Conservation (phyloP, 2,329 filamentous ascomycete species). For the Ascochyta lentis region DNA sequence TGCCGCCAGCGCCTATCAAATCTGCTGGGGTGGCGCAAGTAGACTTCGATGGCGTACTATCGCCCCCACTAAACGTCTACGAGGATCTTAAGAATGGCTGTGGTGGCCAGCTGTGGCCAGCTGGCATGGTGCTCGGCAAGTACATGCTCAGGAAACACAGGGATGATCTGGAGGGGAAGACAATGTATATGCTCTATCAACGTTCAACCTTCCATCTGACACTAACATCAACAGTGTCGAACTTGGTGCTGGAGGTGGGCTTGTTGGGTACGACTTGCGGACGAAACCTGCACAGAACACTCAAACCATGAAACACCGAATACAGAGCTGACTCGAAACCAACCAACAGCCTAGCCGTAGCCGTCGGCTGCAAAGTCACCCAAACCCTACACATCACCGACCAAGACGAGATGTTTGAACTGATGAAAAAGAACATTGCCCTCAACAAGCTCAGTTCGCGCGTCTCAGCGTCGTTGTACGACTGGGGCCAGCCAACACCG, state of each 20-base stretch:
- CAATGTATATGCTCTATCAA: constrained; percentile 67
- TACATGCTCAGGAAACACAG: constrained; percentile 81
- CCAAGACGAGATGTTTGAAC: constrained; percentile 79
- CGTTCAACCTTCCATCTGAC: constrained; percentile 12
- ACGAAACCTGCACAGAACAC: too few species aligned
- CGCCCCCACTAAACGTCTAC: constrained; percentile 73
- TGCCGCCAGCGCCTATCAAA: constrained; percentile 61
- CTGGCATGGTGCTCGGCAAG: constrained; percentile 84
- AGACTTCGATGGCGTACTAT: constrained; percentile 76
- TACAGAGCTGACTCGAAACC: too few species aligned
- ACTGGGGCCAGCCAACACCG: constrained; percentile 69
- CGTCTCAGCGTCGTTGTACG: constrained; percentile 74
- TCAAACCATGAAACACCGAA: too few species aligned
- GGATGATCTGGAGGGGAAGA: constrained; percentile 67
- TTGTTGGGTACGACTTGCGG: constrained; percentile 66
- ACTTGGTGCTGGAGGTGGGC: constrained; percentile 87
- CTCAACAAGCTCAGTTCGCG: constrained; percentile 73
- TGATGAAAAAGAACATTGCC: constrained; percentile 88
- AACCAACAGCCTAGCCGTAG: constrained; percentile 59
- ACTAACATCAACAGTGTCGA: constrained; percentile 69
- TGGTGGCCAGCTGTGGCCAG: constrained; percentile 93
- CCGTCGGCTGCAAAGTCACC: constrained; percentile 59
- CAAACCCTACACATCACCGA: constrained; percentile 81
- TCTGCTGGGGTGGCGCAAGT: constrained; percentile 59
- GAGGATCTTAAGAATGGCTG: constrained; percentile 89